These are phyloP conservation scores for Mortierella hygrophila DNA, from an alignment of 192 early-diverging fungal genomes.

Conservation along the genomic window DNA sequence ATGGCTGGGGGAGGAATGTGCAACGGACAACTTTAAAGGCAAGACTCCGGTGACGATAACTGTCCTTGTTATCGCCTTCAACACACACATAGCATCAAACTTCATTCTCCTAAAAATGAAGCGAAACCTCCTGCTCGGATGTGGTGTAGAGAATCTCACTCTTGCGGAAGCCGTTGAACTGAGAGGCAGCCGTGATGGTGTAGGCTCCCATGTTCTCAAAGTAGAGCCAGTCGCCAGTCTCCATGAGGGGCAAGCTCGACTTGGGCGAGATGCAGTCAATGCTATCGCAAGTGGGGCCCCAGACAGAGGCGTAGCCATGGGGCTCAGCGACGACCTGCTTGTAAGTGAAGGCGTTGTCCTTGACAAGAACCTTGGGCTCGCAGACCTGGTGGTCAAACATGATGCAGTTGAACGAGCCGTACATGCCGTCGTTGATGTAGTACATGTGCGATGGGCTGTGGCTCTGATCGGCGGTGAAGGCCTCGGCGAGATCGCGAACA, in stretches of 20 bases:
- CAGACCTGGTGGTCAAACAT: slow-evolving; percentile 93
- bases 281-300: slow-evolving; percentile 98
- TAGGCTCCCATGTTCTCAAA: slow-evolving; percentile 98
- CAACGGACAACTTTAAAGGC: background rate
- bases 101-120: slow-evolving; percentile 35
- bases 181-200: slow-evolving; percentile 87
- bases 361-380: slow-evolving; percentile 74
- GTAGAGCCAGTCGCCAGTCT: slow-evolving; percentile 95
- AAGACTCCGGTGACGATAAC: slow-evolving; percentile 23
- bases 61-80: slow-evolving; percentile 49
- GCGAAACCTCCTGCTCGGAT: slow-evolving; percentile 60
- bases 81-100: slow-evolving; percentile 13
- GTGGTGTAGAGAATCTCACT: slow-evolving; percentile 89
- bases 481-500: slow-evolving; percentile 3
- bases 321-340: slow-evolving; percentile 39
- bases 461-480: slow-evolving; percentile 21
- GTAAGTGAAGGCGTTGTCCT: slow-evolving; percentile 50
- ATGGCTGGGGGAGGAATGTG: background rate
- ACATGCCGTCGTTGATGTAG: slow-evolving; percentile 99
- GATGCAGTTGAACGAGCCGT: slow-evolving; percentile 98
- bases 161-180: slow-evolving; percentile 90
- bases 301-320: slow-evolving; percentile 79
- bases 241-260: slow-evolving; percentile 80
- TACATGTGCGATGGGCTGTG: slow-evolving; percentile 69
- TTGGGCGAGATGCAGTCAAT: slow-evolving; percentile 90